A percentile compares a stretch with the other conserved stretches of the same genome.
Evolutionary conservation across 768 basidiomycete species (phyloP).

Genomic region (Russula olivacea): DNA sequence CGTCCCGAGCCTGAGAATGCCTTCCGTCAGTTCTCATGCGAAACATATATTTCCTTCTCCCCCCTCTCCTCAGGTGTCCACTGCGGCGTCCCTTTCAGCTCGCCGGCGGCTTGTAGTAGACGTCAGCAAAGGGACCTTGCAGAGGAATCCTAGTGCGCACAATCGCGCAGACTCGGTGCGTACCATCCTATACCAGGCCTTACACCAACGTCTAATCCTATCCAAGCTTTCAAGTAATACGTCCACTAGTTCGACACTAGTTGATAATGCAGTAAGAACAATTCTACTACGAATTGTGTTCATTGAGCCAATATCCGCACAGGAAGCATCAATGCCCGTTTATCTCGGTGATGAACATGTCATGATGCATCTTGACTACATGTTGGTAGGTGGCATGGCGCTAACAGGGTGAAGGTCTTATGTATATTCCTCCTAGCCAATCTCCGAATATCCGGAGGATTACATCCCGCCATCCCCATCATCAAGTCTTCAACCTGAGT

Average conservation of each 20-base stretch:
- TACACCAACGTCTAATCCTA: background rate
- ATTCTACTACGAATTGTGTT: background rate
- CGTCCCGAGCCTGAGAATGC: constrained; percentile 1
- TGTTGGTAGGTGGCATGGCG: constrained; percentile 15
- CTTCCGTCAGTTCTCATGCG: constrained; percentile 4
- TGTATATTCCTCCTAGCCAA: constrained; percentile 18
- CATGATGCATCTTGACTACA: constrained; percentile 24
- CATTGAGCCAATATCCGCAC: background rate
- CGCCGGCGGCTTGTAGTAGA: constrained; percentile 19
- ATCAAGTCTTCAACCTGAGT: constrained; percentile 24
- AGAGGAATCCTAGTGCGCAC: constrained; percentile 15
- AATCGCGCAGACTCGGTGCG: constrained; percentile 25
- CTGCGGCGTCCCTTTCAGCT: background rate
- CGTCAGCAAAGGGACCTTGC: constrained; percentile 8
- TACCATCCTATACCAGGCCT: background rate
- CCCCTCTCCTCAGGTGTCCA: background rate
- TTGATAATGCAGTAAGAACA: constrained; percentile 19
- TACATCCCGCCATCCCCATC: constrained; percentile 26
- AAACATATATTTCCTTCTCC: background rate
- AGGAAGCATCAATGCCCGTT: constrained; percentile 11
- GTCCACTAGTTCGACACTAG: constrained; percentile 24
- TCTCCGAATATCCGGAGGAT: constrained; percentile 23
- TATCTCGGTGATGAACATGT: constrained; percentile 21
- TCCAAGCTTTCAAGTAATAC: constrained; percentile 20
- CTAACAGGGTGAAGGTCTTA: constrained; percentile 1